Evolutionary conservation across 495 filamentous ascomycete genomes (phyloP).

Genomic region (Evernia prunastri): DNA sequence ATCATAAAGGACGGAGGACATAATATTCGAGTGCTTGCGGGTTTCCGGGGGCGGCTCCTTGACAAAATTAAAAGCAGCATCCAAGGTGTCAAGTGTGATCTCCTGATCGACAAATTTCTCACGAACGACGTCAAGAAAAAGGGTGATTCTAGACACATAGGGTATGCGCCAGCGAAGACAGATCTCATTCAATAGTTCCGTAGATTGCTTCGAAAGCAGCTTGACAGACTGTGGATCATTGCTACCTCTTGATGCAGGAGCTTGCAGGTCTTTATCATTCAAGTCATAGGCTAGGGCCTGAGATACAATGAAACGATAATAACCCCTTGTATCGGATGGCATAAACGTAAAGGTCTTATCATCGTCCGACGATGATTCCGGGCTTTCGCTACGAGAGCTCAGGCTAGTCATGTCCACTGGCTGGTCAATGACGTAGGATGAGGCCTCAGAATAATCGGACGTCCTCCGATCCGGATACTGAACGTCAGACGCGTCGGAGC

Average conservation of each 20-base stretch:
- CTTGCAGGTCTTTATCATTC: constrained; percentile 48
- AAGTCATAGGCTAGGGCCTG: constrained; percentile 67
- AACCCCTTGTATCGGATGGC: constrained; percentile 72
- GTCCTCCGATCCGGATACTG: constrained; percentile 54
- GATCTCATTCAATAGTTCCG: constrained; percentile 77
- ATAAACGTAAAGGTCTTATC: constrained; percentile 73
- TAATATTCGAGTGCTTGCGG: constrained; percentile 45
- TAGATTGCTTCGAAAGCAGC: constrained; percentile 73
- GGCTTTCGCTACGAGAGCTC: constrained; percentile 52
- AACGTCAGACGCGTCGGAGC: constrained; percentile 39
- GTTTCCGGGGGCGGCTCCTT: constrained; percentile 61
- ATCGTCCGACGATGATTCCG: constrained; percentile 38
- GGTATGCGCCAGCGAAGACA: constrained; percentile 88
- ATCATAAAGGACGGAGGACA: constrained; percentile 47
- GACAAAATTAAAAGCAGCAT: constrained; percentile 71
- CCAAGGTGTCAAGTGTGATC: constrained; percentile 70
- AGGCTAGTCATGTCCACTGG: constrained; percentile 69
- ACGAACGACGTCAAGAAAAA: constrained; percentile 78
- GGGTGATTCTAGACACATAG: constrained; percentile 66
- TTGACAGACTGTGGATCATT: constrained; percentile 50
- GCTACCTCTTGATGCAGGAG: constrained; percentile 47
- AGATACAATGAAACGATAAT: constrained; percentile 70
- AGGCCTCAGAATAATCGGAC: constrained; percentile 40
- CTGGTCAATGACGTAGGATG: constrained; percentile 67
- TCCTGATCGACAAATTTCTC: constrained; percentile 84